These are phyloP conservation scores for Pseudozyma sp. DNA, from an alignment of 1,284 basidiomycete species.

Conservation along the genomic window DNA sequence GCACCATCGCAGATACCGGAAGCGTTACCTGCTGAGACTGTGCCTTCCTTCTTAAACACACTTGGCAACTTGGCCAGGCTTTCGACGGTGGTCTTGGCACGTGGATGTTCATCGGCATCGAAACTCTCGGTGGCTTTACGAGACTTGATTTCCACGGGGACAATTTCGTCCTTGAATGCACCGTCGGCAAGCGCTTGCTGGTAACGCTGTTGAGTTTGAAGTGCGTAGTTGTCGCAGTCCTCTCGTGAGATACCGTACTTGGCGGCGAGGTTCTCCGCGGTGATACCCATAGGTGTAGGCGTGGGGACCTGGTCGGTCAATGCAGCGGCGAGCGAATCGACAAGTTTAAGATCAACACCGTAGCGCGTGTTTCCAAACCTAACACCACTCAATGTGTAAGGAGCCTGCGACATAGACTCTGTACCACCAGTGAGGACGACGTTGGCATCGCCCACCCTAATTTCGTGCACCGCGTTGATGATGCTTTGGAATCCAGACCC, in stretches of 20 bases:
- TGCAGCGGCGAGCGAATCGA: slow-evolving; percentile 73
- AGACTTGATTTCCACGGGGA: slow-evolving; percentile 67
- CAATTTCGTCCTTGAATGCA: slow-evolving; percentile 70
- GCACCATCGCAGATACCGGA: slow-evolving; percentile 97
- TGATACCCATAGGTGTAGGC: slow-evolving; percentile 74
- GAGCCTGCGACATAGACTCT: slow-evolving; percentile 96
- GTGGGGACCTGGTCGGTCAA: slow-evolving; percentile 73
- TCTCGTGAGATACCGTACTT: slow-evolving; percentile 87
- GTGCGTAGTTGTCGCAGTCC: slow-evolving; percentile 77
- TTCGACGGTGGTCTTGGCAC: slow-evolving; percentile 87
- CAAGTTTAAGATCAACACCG: slow-evolving; percentile 73
- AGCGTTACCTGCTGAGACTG: slow-evolving; percentile 94
- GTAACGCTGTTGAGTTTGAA: slow-evolving; percentile 69
- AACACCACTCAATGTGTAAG: slow-evolving; percentile 72
- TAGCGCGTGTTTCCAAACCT: slow-evolving; percentile 69
- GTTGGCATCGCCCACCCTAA: slow-evolving; percentile 84
- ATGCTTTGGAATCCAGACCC: slow-evolving; percentile 95
- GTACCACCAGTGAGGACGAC: slow-evolving; percentile 94
- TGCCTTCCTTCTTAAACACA: slow-evolving; percentile 88
- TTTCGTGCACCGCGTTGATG: slow-evolving; percentile 90
- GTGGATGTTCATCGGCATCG: slow-evolving; percentile 72
- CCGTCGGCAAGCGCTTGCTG: slow-evolving; percentile 70
- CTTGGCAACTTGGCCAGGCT: slow-evolving; percentile 87
- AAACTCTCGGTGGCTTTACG: slow-evolving; percentile 64
- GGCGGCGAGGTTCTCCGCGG: slow-evolving; percentile 86